Evolutionary conservation across 1,139 yeast species (phyloP).

Genomic region (Blastobotrys buckinghamii): DNA sequence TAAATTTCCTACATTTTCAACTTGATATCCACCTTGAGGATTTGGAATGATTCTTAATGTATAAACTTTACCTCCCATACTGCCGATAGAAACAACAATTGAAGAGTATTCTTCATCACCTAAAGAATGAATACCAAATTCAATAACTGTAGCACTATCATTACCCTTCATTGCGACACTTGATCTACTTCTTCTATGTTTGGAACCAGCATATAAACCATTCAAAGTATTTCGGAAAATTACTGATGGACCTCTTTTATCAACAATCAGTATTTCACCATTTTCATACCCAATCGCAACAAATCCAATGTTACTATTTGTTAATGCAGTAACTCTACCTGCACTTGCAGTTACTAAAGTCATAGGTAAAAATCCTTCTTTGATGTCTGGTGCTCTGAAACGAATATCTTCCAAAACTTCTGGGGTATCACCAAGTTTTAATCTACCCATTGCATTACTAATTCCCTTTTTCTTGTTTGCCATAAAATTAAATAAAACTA

Average conservation of each 20-base stretch:
- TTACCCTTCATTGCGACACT: conserved; percentile 11
- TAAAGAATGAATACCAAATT: conserved; percentile 63
- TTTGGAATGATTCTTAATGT: conserved; percentile 66
- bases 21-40: conserved; percentile 61
- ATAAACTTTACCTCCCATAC: conserved; percentile 67
- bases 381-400: conserved; percentile 38
- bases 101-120: conserved; percentile 66
- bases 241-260: conserved; percentile 79
- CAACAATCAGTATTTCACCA: conserved; percentile 72
- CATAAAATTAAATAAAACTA: conserved; percentile 71
- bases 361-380: conserved; percentile 68
- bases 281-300: conserved; percentile 74
- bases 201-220: conserved; percentile 8
- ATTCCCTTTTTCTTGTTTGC: conserved; percentile 32
- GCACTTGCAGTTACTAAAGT: conserved; percentile 43
- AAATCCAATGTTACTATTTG: conserved; percentile 74
- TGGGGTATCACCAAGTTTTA: conserved; percentile 9
- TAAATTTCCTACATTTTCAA: conserved; percentile 47
- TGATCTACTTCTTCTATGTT: conserved; percentile 28
- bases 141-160: conserved; percentile 51
- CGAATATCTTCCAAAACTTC: conserved; percentile 28
- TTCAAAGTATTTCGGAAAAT: conserved; percentile 47
- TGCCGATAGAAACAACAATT: conserved; percentile 69
- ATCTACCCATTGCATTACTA: conserved; percentile 10
- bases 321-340: conserved; percentile 52